Evolutionary conservation across 2,329 filamentous ascomycete genomes (phyloP), one percentile per base, ranked within the genome.

Genomic region (Colletotrichum tamarilloi): DNA sequence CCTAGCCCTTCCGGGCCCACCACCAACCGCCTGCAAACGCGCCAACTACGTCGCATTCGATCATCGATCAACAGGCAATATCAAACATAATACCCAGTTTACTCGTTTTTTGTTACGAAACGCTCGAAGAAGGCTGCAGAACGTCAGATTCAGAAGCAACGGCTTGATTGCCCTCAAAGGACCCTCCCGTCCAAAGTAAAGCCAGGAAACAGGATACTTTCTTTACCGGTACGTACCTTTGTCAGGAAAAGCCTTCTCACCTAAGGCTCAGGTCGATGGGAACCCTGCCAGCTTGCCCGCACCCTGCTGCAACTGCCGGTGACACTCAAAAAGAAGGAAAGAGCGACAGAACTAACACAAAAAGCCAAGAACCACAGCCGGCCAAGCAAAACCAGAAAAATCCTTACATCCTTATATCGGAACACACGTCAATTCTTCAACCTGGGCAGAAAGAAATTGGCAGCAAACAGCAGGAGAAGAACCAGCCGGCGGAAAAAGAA

Each of bases 11-110:
- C 42, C 42, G 42, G 42, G 42, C 35, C 30, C 49, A 38, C 30
- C 28, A 22, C 62, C 62, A 11, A n/a, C 46, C 28, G n/a, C 46
- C 52, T 30, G 62, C 32, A 65, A 57, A 56, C 52, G 56, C 70
- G 70, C 42, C 42, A 49, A 22, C 8, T 49, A 69, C 69, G 69
- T 69, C 30, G 69, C 42, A 69, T 72, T 59, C 70, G 66, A 59
- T 64, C 70, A 69, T 55, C 55, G 24, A 73, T 60, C 59, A 69
- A 46, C 52, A 22, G 22, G 32, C 46, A 56, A 55, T 49, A 38
- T 70, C 60, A 71, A 73, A 73, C 60, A 49, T 14, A n/a, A 42
- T 64, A 58, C 59, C 70, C 70, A 65, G n/a, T 60, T 60, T 62
- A 62, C 60, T 56, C 57, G 35, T 22, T n/a, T 55, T 52, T 56